Conservation (phyloP, 192 early-diverging fungal genomes). For the Rhizophagus prolifer region DNA sequence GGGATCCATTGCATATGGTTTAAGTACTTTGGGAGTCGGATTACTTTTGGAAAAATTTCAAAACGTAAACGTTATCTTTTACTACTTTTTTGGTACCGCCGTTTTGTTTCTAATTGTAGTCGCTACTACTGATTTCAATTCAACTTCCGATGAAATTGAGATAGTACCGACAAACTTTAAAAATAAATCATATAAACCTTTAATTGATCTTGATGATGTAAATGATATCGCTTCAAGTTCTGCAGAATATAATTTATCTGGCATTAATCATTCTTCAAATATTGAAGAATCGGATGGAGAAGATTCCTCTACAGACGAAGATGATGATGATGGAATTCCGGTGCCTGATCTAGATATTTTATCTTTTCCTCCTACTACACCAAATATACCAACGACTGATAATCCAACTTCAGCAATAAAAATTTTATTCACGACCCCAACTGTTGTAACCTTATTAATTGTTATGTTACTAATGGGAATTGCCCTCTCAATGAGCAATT, state of each 20-base stretch:
- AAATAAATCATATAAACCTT: slow-evolving; percentile 16
- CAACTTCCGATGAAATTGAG: slow-evolving; percentile 15
- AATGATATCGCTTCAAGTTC: slow-evolving; percentile 12
- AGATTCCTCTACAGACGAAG: slow-evolving; percentile 20
- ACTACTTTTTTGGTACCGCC: slow-evolving; percentile 40
- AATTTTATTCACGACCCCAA: slow-evolving; percentile 32
- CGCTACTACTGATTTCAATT: slow-evolving; percentile 39
- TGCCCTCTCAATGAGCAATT: slow-evolving; percentile 42
- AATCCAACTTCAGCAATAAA: slow-evolving; percentile 10
- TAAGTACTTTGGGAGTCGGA: slow-evolving; percentile 31
- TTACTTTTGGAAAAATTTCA: slow-evolving; percentile 35
- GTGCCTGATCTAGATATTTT: slow-evolving; percentile 32
- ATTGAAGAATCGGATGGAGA: slow-evolving; percentile 20
- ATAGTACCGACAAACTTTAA: not conserved
- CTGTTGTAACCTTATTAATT: slow-evolving; percentile 39
- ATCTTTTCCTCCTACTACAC: slow-evolving; percentile 30
- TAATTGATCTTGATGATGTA: slow-evolving; percentile 27
- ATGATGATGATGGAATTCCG: slow-evolving; percentile 23
- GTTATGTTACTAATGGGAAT: slow-evolving; percentile 52
- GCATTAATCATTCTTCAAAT: slow-evolving; percentile 10
- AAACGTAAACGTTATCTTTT: slow-evolving; percentile 47
- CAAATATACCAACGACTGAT: slow-evolving; percentile 31
- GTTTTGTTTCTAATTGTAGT: slow-evolving; percentile 36
- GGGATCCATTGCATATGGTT: slow-evolving; percentile 46
- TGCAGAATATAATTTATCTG: slow-evolving; percentile 26